These are phyloP conservation scores for Tillandsia leiboldiana DNA, from an alignment of 176 grass and related monocot species.

Conservation along the genomic window DNA sequence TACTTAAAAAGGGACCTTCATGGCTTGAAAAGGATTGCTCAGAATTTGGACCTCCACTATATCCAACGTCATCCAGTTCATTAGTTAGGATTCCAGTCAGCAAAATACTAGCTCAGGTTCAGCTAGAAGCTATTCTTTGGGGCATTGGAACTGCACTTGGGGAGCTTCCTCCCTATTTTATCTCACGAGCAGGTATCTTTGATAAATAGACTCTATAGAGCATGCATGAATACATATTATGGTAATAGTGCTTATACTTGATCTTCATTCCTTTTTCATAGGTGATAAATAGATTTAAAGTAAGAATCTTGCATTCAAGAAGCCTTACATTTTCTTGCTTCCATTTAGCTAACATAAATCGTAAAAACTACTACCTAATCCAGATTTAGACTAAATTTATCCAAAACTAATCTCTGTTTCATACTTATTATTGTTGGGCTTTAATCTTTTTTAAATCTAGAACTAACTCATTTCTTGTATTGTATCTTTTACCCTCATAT, in stretches of 20 bases:
- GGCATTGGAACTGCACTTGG: constrained; percentile 93
- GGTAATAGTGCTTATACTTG: no score
- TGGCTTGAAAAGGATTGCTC: constrained; percentile 96
- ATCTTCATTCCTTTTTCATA: not conserved
- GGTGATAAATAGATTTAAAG: not conserved
- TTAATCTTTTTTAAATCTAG: no score
- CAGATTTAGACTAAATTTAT: not conserved
- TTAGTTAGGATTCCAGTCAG: constrained; percentile 57
- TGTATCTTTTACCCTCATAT: no score
- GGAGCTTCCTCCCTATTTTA: constrained; percentile 96
- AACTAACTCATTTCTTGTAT: not conserved
- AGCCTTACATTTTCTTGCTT: not conserved
- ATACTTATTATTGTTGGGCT: no score
- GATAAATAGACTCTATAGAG: not conserved
- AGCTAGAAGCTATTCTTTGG: constrained; percentile 93
- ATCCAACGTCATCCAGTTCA: constrained; percentile 37
- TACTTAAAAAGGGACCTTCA: constrained; percentile 58
- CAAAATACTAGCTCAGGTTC: constrained; percentile 76
- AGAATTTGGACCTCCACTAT: constrained; percentile 63
- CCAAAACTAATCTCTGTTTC: not conserved
- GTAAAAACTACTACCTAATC: constrained; percentile 5
- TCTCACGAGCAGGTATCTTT: constrained; percentile 85
- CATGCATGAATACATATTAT: not conserved
- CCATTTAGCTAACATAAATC: no score
- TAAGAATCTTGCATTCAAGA: not conserved